Conservation (phyloP, 1,139 yeast genomes). For the Yamadazyma diospyri region DNA sequence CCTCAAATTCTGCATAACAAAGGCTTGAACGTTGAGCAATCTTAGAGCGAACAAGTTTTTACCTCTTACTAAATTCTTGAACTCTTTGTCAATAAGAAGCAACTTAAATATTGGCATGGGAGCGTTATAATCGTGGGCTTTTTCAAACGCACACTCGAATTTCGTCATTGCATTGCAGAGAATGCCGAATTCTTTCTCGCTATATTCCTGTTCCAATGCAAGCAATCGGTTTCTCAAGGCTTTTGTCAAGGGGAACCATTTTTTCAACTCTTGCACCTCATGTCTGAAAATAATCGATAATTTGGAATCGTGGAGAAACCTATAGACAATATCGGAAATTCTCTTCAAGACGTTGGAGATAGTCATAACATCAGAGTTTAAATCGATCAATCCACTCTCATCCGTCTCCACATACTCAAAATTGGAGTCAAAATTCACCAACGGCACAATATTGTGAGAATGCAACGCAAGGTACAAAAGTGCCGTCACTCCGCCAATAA, state of each 20-base stretch:
- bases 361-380: conserved; percentile 11
- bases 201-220: too few relatives aligned
- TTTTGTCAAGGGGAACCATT: conserved; percentile 1
- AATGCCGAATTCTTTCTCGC: neutral
- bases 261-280: neutral
- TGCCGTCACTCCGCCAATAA: conserved; percentile 22
- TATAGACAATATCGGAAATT: conserved; percentile 1
- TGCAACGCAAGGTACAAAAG: conserved; percentile 29
- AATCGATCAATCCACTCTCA: conserved; percentile 6
- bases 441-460: conserved; percentile 27
- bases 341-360: conserved; percentile 5
- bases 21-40: conserved; percentile 16
- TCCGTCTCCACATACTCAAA: conserved; percentile 16
- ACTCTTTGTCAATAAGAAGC: conserved; percentile 16
- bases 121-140: conserved; percentile 7
- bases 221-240: neutral
- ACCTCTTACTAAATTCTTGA: conserved; percentile 15
- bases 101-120: conserved; percentile 29
- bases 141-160: conserved; percentile 4
- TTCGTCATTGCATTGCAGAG: neutral
- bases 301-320: conserved; percentile 5
- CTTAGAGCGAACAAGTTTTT: conserved; percentile 24
- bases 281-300: conserved; percentile 4
- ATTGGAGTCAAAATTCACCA: conserved; percentile 20
- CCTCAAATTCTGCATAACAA: conserved; percentile 12